Evolutionary conservation across 2,329 filamentous ascomycete species (phyloP).

Genomic region (Exophiala xenobiotica): DNA sequence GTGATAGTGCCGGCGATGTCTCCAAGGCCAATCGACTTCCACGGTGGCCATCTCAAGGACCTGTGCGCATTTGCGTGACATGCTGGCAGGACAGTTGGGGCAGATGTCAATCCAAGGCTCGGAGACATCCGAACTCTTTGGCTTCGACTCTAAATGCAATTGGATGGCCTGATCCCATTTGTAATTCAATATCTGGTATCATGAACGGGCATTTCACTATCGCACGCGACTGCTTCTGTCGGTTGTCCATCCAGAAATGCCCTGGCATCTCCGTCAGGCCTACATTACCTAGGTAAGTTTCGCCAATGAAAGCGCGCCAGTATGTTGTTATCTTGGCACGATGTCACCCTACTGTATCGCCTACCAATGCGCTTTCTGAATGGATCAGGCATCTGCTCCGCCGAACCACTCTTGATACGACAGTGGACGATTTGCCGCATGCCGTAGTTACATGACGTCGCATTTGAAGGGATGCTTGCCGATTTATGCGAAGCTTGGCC

Average conservation of each 20-base stretch:
- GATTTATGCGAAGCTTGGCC: slow-evolving; percentile 17
- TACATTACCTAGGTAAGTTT: not conserved
- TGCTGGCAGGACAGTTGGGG: too few species aligned
- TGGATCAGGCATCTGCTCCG: not conserved
- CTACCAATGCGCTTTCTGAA: not conserved
- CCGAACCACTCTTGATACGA: not conserved
- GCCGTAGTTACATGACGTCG: not conserved
- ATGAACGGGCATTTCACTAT: too few species aligned
- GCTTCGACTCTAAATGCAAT: too few species aligned
- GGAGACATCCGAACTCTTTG: too few species aligned
- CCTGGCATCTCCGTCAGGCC: not conserved
- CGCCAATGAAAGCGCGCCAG: not conserved
- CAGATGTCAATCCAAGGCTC: too few species aligned
- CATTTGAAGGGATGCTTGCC: slow-evolving; percentile 7
- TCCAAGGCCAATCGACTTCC: too few species aligned
- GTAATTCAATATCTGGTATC: too few species aligned
- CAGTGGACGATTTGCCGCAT: not conserved
- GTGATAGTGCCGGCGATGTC: too few species aligned
- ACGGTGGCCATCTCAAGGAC: too few species aligned
- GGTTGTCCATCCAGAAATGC: not conserved
- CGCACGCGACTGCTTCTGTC: not conserved
- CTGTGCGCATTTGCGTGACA: too few species aligned
- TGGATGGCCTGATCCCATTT: too few species aligned
- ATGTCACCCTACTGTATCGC: not conserved
- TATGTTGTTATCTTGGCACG: too few species aligned